A percentile compares a stretch with the other conserved stretches of the same genome.
phyloP scores from a whole-genome alignment of 2,329 filamentous ascomycete species.

The Lizonia empirigonia region DNA sequence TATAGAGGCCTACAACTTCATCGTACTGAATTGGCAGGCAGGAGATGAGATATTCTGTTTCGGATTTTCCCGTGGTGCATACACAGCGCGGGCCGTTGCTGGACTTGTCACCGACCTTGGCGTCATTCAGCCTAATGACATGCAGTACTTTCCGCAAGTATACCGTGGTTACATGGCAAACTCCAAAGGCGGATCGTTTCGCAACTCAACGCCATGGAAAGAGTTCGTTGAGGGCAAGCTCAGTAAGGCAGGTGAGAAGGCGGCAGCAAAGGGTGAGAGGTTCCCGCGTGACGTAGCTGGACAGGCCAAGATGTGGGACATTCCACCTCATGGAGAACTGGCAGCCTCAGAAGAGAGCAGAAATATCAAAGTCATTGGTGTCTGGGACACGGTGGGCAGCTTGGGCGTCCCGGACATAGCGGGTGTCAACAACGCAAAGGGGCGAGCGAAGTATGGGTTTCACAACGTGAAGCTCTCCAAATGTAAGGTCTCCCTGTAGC shows the following conservation, averaged over 20 bases:
- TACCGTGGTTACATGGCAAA: conserved; percentile 47
- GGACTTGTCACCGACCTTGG: conserved; percentile 55
- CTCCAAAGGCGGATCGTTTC: conserved; percentile 32
- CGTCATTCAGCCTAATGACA: conserved; percentile 52
- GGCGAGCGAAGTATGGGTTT: conserved; percentile 38
- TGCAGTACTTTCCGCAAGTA: conserved; percentile 53
- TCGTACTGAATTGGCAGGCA: conserved; percentile 56
- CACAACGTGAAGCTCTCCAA: conserved; percentile 44
- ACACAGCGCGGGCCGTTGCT: conserved; percentile 51
- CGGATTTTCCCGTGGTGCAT: conserved; percentile 56
- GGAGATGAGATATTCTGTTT: conserved; percentile 57
- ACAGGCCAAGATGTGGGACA: conserved; percentile 41
- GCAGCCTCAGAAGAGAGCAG: conserved; percentile 29
- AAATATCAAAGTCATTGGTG: conserved; percentile 52
- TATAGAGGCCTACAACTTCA: conserved; percentile 57
- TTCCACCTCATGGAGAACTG: conserved; percentile 38
- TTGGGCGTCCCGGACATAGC: conserved; percentile 54
- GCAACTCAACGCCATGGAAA: conserved; percentile 37
- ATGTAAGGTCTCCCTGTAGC: conserved; percentile 34
- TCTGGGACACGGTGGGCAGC: conserved; percentile 57
- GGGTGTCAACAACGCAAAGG: conserved; percentile 24
- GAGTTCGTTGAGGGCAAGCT: conserved; percentile 46
- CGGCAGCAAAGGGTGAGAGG: conserved; percentile 20
- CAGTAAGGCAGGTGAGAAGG: conserved; percentile 25
- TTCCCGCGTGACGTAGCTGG: conserved; percentile 29